Base-by-base conservation (phyloP, 768 basidiomycete species). In the Russula griseocarnosa region DNA sequence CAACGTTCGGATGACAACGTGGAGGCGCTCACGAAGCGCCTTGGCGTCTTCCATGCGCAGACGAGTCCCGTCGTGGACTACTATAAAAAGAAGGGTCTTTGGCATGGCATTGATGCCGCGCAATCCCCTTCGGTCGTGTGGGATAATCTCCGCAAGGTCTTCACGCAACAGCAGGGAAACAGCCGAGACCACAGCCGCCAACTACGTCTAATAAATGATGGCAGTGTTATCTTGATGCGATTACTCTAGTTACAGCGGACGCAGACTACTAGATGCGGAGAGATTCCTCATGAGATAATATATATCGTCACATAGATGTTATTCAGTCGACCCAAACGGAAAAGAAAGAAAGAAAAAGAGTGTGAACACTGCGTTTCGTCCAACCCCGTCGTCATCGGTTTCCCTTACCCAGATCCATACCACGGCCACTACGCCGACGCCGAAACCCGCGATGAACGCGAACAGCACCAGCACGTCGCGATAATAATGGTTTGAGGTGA, bases 1-100 rank as follows among this genome's bases (percentile, higher is more conserved):
- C 96, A 98, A 75, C 90, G 97, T 67, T 94, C 94, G 10, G 97
- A 99, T 75, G 97, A 99, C 79, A 99, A 98, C 69, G 92, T 94
- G 66, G 93, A 97, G 75, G 92, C 95, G 14, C 82, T 99, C 58
- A 83, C 86, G 69, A 97, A 94, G 77, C 90, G 97, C 47, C 81
- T 99, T 61, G 69, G 75, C 3, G 85, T 91, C n/a, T 98, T 88
- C 81, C 97, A 99, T 79, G 75, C 81, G 38, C 94, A 97, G 77
- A 99, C 97, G 16, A 91, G 90, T 2, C 96, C 97, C 32, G 97
- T 99, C 34, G 88, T 93, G 18, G 93, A 92, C 51, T 98, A 97
- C 80, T 99, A 99, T 84, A 93, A 89, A 78, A 80, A 81, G 65
- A 90, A 93, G 73, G 88, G 90, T 42, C 82, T 98, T 55, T 98